Evolutionary conservation across 345 rosid species (phyloP), one percentile per base, ranked within the genome.

Genomic region (Gossypium anomalum): DNA sequence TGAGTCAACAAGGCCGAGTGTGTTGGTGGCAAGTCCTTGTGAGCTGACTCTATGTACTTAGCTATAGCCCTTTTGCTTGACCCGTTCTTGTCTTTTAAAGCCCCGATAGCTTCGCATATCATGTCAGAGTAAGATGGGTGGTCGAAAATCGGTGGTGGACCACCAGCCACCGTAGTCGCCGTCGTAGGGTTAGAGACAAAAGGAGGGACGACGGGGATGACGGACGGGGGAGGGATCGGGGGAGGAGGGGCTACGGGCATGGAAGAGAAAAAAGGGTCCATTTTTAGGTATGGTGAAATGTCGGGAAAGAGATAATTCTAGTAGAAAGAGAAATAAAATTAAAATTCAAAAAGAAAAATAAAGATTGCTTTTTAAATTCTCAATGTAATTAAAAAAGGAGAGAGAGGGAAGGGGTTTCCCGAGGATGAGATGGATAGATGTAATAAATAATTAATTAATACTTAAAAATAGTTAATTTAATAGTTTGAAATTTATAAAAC

Each of bases 31-130:
- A 94, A 75, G 75, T 77, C 83, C 7, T 83, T 3, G 81, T 80
- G 76, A 7, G 52, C 78, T 75, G 75, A 67, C 82, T 87, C 87
- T 38, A 92, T 89, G 80, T 82, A 86, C 83, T 86, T 89, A 9
- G 92, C 78, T 64, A 94, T 94, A n/a, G 95, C 90, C 69, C 81
- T 41, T 86, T 82, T 92, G 80, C 94, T 94, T 41, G 98, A 94
- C 57, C 98, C 98, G 11, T 88, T 85, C 5, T 74, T 80, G 73
- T 91, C 93, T 49, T 87, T 91, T 75, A 91, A 78, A 65, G 89
- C 88, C 58, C 83, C 56, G 51, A 94, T 89, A 61, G 98, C 98
- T n/a, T 77, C 78, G 27, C 44, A 73, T 59, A 94, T 92, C 95
- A 94, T 88, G 22, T 65, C 61, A 1, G 78, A 11, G 80, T 82